Evolutionary conservation across 2,329 filamentous ascomycete genomes (phyloP).

Genomic region (Apiospora kogelbergensis): DNA sequence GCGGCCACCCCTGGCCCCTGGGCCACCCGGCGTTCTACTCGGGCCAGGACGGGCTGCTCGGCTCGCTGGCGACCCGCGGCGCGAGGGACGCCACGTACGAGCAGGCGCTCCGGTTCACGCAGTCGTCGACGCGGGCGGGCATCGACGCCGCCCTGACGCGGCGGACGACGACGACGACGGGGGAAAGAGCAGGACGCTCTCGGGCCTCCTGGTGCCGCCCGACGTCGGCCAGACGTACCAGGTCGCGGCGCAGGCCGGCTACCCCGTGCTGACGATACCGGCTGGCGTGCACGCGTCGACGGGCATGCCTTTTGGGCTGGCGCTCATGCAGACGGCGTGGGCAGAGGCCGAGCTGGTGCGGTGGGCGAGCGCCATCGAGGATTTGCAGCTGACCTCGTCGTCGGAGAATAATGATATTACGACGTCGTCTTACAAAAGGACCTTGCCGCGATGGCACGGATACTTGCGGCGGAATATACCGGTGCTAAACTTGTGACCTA

Average conservation of each 20-base stretch:
- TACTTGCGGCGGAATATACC: slow-evolving; percentile 49
- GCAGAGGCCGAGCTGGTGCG: slow-evolving; percentile 56
- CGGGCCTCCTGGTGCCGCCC: slow-evolving; percentile 67
- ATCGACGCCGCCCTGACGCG: slow-evolving; percentile 66
- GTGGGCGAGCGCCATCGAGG: slow-evolving; percentile 64
- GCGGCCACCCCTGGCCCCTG: slow-evolving; percentile 56
- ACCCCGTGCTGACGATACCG: slow-evolving; percentile 70
- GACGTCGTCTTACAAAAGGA: slow-evolving; percentile 45
- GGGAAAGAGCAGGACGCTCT: too few relatives aligned
- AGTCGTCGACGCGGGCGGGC: slow-evolving; percentile 60
- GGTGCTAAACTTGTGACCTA: slow-evolving; percentile 14
- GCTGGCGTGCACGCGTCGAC: slow-evolving; percentile 53
- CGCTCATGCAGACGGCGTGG: slow-evolving; percentile 60
- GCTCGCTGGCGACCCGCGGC: slow-evolving; percentile 61
- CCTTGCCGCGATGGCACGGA: slow-evolving; percentile 51
- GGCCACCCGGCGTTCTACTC: slow-evolving; percentile 63
- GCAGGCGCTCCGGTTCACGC: slow-evolving; percentile 64
- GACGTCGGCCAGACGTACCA: slow-evolving; percentile 68
- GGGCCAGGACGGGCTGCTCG: slow-evolving; percentile 71
- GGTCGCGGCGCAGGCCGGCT: slow-evolving; percentile 73
- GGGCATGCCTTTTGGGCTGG: slow-evolving; percentile 63
- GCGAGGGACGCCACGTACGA: slow-evolving; percentile 64
- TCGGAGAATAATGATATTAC: slow-evolving; percentile 24
- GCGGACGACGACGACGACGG: slow-evolving; percentile 32
- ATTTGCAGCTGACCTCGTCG: slow-evolving; percentile 46